phyloP scores from a whole-genome alignment of 1,284 basidiomycete genomes.

The Amylostereum areolatum region DNA sequence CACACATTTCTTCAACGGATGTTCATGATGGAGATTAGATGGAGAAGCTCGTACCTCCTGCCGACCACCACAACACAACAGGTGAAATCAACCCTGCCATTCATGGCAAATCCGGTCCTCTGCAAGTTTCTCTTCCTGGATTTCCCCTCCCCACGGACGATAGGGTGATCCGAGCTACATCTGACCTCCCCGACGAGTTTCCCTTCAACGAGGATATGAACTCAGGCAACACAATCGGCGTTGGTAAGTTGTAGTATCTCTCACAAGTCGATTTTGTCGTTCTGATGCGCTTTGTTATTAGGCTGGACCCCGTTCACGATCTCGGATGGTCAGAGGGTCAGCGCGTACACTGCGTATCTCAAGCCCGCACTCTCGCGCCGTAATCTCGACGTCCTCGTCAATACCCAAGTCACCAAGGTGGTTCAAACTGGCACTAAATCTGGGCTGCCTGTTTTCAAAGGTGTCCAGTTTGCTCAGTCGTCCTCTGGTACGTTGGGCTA shows the following conservation, averaged over 20 bases:
- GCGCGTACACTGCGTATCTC: conserved; percentile 34
- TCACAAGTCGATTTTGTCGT: conserved; percentile 8
- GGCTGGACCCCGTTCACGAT: conserved; percentile 31
- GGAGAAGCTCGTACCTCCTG: conserved; percentile 22
- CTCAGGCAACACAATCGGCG: conserved; percentile 25
- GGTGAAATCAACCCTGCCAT: conserved; percentile 24
- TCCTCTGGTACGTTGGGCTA: conserved; percentile 12
- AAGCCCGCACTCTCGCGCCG: conserved; percentile 22
- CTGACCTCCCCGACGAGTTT: conserved; percentile 19
- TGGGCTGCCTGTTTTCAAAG: conserved; percentile 21
- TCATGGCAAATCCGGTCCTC: conserved; percentile 25
- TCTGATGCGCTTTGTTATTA: conserved; percentile 4
- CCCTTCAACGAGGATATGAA: conserved; percentile 29
- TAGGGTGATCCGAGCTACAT: conserved; percentile 15
- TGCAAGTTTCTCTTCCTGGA: conserved; percentile 25
- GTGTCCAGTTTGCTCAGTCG: conserved; percentile 25
- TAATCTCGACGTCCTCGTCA: conserved; percentile 37
- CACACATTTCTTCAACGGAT: not conserved
- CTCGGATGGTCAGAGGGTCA: conserved; percentile 25
- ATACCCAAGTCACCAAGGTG: conserved; percentile 33
- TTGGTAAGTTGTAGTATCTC: conserved; percentile 20
- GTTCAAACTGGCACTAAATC: conserved; percentile 19
- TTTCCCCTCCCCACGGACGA: conserved; percentile 18
- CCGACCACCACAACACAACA: conserved; percentile 23
- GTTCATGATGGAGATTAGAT: conserved; percentile 16